phyloP scores from a whole-genome alignment of 805 yeast genomes.

The Kluyveromyces starmeri region DNA sequence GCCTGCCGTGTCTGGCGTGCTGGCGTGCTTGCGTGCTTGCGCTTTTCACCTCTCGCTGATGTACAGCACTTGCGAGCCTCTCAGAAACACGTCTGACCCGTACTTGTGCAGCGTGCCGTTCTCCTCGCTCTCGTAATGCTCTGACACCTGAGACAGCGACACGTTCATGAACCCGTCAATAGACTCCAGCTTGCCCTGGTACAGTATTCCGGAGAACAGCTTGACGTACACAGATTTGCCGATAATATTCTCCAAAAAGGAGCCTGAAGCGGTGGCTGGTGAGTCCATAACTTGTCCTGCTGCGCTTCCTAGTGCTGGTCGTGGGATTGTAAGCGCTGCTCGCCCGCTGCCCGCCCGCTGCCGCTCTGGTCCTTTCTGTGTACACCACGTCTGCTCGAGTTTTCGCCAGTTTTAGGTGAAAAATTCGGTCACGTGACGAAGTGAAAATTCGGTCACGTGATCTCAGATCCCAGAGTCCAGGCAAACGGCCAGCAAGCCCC shows the following conservation, averaged over 20 bases:
- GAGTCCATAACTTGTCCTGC: slow-evolving; percentile 1
- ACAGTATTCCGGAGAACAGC: slow-evolving; percentile 79
- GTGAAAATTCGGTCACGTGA: too few species aligned
- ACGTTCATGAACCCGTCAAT: slow-evolving; percentile 97
- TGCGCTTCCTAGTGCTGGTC: too few species aligned
- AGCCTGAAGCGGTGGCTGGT: slow-evolving; percentile 47
- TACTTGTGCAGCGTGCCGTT: slow-evolving; percentile 27
- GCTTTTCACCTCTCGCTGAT: slow-evolving; percentile 29
- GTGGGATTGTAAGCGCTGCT: too few species aligned
- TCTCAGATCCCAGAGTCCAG: too few species aligned
- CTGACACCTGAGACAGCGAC: slow-evolving; percentile 71
- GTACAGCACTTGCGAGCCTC: slow-evolving; percentile 32
- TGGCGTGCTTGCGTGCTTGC: too few species aligned
- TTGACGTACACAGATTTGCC: slow-evolving; percentile 78
- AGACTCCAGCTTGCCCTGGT: slow-evolving; percentile 67
- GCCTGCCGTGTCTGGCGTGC: too few species aligned
- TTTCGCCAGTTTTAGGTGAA: too few species aligned
- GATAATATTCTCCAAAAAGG: slow-evolving; percentile 68
- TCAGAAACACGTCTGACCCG: slow-evolving; percentile 27
- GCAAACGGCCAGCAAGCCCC: too few species aligned
- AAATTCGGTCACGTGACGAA: too few species aligned
- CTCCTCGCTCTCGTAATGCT: slow-evolving; percentile 32
- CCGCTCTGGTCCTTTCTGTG: too few species aligned
- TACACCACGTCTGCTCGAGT: too few species aligned
- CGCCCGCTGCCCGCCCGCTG: too few species aligned